Evolutionary conservation across 192 early-diverging fungal species (phyloP), one percentile per base, ranked within the genome.

Genomic region (Backusella psychrophila): DNA sequence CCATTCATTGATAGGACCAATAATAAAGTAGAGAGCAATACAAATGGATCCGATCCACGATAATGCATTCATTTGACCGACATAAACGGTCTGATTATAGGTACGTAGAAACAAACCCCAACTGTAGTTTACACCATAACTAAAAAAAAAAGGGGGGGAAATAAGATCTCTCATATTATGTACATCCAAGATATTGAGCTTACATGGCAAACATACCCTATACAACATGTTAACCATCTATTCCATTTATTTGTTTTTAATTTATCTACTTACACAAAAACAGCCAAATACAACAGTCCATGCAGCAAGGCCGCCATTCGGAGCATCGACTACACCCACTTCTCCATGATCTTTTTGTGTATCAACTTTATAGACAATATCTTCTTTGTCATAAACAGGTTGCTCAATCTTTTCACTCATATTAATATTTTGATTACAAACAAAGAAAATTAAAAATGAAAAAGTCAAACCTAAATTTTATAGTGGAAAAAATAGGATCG

Each of bases 11-110:
- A 79, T 71, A 3, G 85, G 85, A 3, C 85, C 85, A 0, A 80
- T 74, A 46, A 86, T 77, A 49, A 86, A 86, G 71, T 82, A 84
- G 14, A 83, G 70, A 0, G 80, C 75, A 9, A 83, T 80, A 42
- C 83, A 81, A 53, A 86, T 86, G 42, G 80, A 82, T 33, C 85
- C 85, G 46, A 86, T 80, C 85, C 85, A 86, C 7, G 85, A 86
- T 1, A 86, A 71, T 52, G 79, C 66, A 12, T 83, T 77, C 49
- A 82, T 75, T 41, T 86, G 79, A 4, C 79, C 81, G 15, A 80
- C 73, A 71, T 81, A 86, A 9, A 86, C 59, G 6, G 80, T 67
- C 11, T 73, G 79, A 29, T 74, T 80, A 49, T 88, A 88, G 6
- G 81, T 74, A 17, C 81, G 78, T 31, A 84, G 76, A 73, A 86